Evolutionary conservation across 225 moss, liverwort and hornwort species (phyloP), one percentile per base, ranked within the genome.

Genomic region (Sphagnum contortum): DNA sequence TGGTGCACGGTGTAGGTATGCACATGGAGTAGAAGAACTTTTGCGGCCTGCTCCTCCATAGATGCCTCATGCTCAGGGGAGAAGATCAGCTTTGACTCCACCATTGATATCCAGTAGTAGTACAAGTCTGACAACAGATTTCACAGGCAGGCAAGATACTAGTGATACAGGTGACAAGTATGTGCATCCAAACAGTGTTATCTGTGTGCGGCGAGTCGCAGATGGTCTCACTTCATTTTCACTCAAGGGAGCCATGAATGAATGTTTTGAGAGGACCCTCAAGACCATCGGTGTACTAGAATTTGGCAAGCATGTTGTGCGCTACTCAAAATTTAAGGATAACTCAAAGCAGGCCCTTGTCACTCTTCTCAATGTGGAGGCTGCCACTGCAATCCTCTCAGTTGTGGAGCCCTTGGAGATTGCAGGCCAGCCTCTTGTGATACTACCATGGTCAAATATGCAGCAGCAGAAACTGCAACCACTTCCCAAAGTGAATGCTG

Each of bases 221-320:
- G 48, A 50, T 57, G 68, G 68, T 47, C 2, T 59, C 6, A 57
- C 2, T 47, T 48, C 47, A 13, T 58, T 48, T 49, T 57, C 68
- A 9, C 3, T 68, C 6, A 68, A 58, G 50, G 68, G 59, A 3
- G 68, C 68, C 48, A 46, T 68, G 12, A 68, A 58, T 68, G 68
- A 68, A 48, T 47, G 59, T 12, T 68, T 68, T 59, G 68, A 68
- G 45, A 58, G 68, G 14, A 58, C 68, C 3, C 10, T 68, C 7
- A 49, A 9, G 46, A 48, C 49, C 11, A 48, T 57, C 3, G 68
- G 68, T 46, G 47, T 68, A 9, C 47, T 68, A 44, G 57, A 68
- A 7, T 47, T 8, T 59, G 46, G 59, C 12, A 57, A 57, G 44
- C 57, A 58, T 48, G 57, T 58, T 2, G 68, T 68, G 10, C 57